Evolutionary conservation across 83 land plant species (phyloP).

Genomic region (Isoetes engelmannii): DNA sequence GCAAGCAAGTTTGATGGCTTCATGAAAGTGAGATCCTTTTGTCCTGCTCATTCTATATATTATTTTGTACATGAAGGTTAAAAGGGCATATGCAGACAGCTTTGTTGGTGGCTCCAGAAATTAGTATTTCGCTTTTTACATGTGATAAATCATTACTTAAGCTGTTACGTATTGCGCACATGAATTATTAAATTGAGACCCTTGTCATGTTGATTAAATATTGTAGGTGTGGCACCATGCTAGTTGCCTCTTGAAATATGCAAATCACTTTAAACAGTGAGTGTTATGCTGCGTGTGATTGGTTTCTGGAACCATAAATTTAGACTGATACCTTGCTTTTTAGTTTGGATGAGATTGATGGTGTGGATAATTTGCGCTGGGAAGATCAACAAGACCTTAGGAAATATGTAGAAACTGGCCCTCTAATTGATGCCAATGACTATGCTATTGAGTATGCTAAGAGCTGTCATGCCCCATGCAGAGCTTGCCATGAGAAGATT

Average conservation of each 20-base stretch:
- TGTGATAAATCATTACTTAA: too few species aligned
- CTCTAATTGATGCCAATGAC: constrained; percentile 23
- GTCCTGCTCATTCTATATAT: not conserved
- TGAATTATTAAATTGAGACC: too few species aligned
- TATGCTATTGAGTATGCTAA: constrained; percentile 72
- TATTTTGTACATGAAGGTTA: too few species aligned
- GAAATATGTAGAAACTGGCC: constrained; percentile 53
- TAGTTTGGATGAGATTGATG: constrained; percentile 86
- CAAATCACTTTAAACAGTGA: constrained; percentile 63
- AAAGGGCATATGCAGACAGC: too few species aligned
- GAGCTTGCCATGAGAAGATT: constrained; percentile 63
- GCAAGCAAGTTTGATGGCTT: constrained; percentile 78
- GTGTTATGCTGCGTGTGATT: constrained; percentile 9
- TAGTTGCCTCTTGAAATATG: constrained; percentile 65
- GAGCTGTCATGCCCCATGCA: constrained; percentile 76
- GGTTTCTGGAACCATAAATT: not conserved
- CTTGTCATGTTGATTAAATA: too few species aligned
- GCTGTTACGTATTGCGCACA: too few species aligned
- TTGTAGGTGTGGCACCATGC: constrained; percentile 89
- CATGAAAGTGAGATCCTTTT: constrained; percentile 58
- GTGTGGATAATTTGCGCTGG: constrained; percentile 75
- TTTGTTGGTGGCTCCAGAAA: too few species aligned
- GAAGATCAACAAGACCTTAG: constrained; percentile 74
- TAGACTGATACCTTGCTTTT: too few species aligned
- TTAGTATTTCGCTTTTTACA: too few species aligned